Evolutionary conservation across 1,284 basidiomycete species (phyloP), one percentile per base, ranked within the genome.

Genomic region (Puccinia horiana): DNA sequence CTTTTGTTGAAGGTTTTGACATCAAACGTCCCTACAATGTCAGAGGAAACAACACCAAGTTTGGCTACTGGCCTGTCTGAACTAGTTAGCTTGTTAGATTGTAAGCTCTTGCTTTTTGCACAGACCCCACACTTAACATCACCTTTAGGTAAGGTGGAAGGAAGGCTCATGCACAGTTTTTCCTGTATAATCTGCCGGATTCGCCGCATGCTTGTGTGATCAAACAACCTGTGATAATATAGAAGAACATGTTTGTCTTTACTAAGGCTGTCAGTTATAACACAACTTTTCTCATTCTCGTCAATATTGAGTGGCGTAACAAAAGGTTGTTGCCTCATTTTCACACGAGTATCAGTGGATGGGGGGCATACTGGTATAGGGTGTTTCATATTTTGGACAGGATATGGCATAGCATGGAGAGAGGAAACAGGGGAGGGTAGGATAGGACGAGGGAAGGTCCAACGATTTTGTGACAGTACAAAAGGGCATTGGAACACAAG

Each of bases 401-500:
- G n/a, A n/a, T n/a, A n/a, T n/a, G n/a, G n/a, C n/a, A n/a, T n/a
- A n/a, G n/a, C n/a, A 54, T 54, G 23, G 52, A n/a, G 20, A 54
- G 52, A 58, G 56, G 23, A 11, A 29, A 26, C n/a, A n/a, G 56
- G 26, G 56, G 11, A 4, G 5, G 52, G 23, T 11, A 26, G 56
- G 26, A 26, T n/a, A n/a, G n/a, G 26, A 54, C 52, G 23, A 54
- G 56, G 56, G n/a, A 67, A 67, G 9, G 37, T 20, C 63, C 63
- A 67, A 8, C 32, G 6, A 67, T 67, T 67, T 18, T 37, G 40
- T 6, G 29, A 2, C 2, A 32, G 63, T 2, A 67, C 9, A 16
- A 67, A 67, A 42, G 63, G 63, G 29, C 12, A 67, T 37, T 26
- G 16, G 40, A 67, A 67, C 8, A 67, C 40, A n/a, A 67, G 63